Conservation (phyloP, 768 basidiomycete species). For the Lactarius psammicola region DNA sequence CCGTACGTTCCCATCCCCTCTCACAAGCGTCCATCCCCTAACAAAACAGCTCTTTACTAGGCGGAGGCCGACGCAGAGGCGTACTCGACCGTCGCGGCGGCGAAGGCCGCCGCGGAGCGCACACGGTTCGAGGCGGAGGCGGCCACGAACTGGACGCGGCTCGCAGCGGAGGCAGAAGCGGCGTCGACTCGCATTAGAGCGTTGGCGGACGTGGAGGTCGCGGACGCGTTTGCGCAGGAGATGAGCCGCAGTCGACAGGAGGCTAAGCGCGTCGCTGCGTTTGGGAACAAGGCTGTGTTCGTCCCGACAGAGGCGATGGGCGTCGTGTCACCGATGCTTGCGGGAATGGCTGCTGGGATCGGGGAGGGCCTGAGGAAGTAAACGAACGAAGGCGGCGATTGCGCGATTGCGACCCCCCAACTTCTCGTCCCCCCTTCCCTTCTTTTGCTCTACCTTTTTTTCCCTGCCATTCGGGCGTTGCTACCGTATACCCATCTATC, state of each 20-base stretch:
- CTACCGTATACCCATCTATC: neutral
- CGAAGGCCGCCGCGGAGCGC: constrained; percentile 67
- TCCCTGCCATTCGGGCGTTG: neutral
- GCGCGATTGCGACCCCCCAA: neutral
- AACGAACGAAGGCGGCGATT: neutral
- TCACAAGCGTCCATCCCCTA: neutral
- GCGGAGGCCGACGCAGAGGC: constrained; percentile 75
- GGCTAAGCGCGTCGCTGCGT: constrained; percentile 59
- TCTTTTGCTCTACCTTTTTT: too few species aligned
- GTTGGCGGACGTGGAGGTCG: constrained; percentile 56
- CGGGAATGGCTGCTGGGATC: constrained; percentile 70
- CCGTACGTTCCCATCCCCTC: constrained; percentile 36
- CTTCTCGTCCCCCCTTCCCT: neutral
- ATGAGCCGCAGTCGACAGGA: constrained; percentile 73
- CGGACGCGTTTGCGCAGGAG: constrained; percentile 68
- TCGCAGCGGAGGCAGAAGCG: constrained; percentile 74
- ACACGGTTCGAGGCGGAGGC: constrained; percentile 72
- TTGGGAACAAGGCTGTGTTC: constrained; percentile 67
- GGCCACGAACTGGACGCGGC: constrained; percentile 71
- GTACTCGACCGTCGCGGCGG: constrained; percentile 69
- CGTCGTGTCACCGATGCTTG: constrained; percentile 54
- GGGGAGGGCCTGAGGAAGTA: constrained; percentile 36
- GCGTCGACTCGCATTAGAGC: constrained; percentile 65
- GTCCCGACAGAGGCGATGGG: constrained; percentile 63
- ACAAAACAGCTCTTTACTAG: constrained; percentile 31